Evolutionary conservation across 805 yeast species (phyloP), one percentile per base, ranked within the genome.

Genomic region (Hanseniaspora mollemarum): DNA sequence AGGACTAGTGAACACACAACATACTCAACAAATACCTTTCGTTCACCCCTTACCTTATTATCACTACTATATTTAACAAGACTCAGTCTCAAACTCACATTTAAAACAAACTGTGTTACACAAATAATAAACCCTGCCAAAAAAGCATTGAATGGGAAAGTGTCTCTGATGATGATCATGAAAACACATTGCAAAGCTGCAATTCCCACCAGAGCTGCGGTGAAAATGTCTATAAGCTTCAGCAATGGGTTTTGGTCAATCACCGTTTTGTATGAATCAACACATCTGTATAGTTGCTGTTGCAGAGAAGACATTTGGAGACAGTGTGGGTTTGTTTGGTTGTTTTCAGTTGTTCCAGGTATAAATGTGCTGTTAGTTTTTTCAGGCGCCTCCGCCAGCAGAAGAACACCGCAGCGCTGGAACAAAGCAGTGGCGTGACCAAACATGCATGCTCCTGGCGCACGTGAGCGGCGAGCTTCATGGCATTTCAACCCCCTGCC

Each of bases 131-230:
- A 92, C 1, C 97, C 97, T 19, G 95, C 90, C 54, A 92, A 73
- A 63, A 92, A 92, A 22, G 96, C 97, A 67, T 92, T 92, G 75
- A 92, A 92, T 16, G 99, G 99, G 75, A 83, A 92, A 59, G 78
- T 86, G 33, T 65, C 68, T 45, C 96, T 95, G 42, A 87, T 77
- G 13, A 87, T 54, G 38, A 81, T 58, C 57, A 84, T 83, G 65
- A 87, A 90, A 3, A 72, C 68, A 62, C 87, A 87, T 67, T 92
- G 97, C 26, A 84, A 65, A 1, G 75, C 67, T 1, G 95, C 98
- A 54, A 86, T 70, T 0, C 71, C 66, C 16, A 90, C 88, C 53
- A 90, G 67, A 57, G 84, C 87, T 24, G 65, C 76, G 60, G 90
- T 72, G 61, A 88, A 92, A 13, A 73, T 58, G 64, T 92, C 97